phyloP scores from a whole-genome alignment of 331 rosid genomes.

The Pyracantha coccinea region DNA sequence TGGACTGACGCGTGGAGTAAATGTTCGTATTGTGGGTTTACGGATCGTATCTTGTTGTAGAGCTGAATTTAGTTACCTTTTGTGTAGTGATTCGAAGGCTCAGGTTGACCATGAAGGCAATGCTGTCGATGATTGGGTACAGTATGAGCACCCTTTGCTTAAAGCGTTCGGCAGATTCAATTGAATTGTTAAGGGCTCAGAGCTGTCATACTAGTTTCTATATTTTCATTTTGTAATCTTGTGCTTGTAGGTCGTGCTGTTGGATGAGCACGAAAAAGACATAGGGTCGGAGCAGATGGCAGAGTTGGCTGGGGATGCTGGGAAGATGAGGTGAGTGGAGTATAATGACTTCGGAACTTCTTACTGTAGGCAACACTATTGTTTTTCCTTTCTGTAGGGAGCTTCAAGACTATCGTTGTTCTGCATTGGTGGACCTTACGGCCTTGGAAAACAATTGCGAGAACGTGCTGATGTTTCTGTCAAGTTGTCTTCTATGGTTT shows the following conservation, averaged over 20 bases:
- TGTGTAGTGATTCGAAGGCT: slow-evolving; percentile 55
- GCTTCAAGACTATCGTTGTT: slow-evolving; percentile 62
- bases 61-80: neutral
- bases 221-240: slow-evolving; percentile 1
- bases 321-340: slow-evolving; percentile 14
- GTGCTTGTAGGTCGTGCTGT: slow-evolving; percentile 64
- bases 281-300: slow-evolving; percentile 75
- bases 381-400: slow-evolving; percentile 39
- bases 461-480: slow-evolving; percentile 73
- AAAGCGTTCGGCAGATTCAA: neutral
- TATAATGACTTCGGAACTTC: neutral
- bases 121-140: slow-evolving; percentile 82
- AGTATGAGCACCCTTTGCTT: slow-evolving; percentile 16
- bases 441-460: slow-evolving; percentile 69
- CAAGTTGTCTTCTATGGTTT: slow-evolving; percentile 75
- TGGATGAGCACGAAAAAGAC: slow-evolving; percentile 79
- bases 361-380: too few relatives aligned
- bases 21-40: neutral
- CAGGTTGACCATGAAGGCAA: slow-evolving; percentile 77
- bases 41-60: neutral
- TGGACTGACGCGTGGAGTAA: neutral
- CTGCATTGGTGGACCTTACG: slow-evolving; percentile 93
- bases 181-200: neutral
- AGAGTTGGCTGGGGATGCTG: slow-evolving; percentile 68
- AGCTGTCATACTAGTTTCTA: neutral